phyloP scores from a whole-genome alignment of 768 basidiomycete species.

The Russula earlei region DNA sequence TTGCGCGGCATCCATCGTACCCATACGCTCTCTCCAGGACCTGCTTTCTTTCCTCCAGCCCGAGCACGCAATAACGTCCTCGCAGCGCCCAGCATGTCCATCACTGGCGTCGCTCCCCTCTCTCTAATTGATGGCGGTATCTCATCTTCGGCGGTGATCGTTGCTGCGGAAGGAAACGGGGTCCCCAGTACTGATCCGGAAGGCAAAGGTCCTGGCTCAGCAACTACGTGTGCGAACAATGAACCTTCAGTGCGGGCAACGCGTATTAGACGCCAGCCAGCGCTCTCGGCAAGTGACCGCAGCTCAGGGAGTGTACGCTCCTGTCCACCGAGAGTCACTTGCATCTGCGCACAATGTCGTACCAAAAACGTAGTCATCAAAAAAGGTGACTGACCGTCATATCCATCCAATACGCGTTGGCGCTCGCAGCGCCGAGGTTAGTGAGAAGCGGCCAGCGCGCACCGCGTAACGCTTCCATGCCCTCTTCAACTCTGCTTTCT shows the following conservation, averaged over 20 bases:
- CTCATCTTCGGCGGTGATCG: conserved; percentile 7
- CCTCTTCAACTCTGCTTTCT: conserved; percentile 32
- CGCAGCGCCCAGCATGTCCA: conserved; percentile 19
- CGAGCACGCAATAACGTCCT: conserved; percentile 11
- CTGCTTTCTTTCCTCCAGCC: conserved; percentile 6
- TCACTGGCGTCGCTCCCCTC: conserved; percentile 14
- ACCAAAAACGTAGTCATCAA: background rate
- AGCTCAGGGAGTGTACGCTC: conserved; percentile 59
- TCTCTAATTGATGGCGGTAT: conserved; percentile 11
- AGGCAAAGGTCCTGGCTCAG: conserved; percentile 50
- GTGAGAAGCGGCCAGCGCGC: conserved; percentile 54
- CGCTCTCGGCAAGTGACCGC: conserved; percentile 39
- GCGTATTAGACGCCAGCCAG: conserved; percentile 53
- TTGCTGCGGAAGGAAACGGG: background rate
- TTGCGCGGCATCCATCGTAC: conserved; percentile 14
- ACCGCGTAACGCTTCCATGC: conserved; percentile 43
- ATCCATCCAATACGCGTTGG: conserved; percentile 65
- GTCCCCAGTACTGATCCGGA: background rate
- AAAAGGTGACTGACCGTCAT: conserved; percentile 38
- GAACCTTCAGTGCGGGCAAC: conserved; percentile 51
- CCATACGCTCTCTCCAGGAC: conserved; percentile 11
- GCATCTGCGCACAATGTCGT: conserved; percentile 39
- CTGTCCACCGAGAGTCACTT: conserved; percentile 54
- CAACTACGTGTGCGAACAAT: conserved; percentile 62
- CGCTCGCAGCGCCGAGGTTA: conserved; percentile 64